Evolutionary conservation across 2,329 filamentous ascomycete species (phyloP), one percentile per base, ranked within the genome.

Genomic region (Aspergillus arachidicola): DNA sequence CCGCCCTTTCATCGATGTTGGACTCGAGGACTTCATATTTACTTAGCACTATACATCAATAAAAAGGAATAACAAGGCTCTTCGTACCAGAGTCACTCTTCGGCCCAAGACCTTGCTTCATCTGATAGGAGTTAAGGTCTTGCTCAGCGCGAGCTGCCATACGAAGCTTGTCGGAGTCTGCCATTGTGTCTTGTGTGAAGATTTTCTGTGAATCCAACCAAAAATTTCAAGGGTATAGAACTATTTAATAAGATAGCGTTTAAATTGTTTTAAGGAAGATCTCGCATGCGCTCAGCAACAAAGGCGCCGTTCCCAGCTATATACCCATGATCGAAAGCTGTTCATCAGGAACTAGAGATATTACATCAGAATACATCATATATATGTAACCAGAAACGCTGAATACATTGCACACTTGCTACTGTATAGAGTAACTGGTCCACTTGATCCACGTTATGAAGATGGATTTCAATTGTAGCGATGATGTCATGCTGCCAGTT

Each of bases 61-160:
- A 30, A 21, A 10, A 41, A 23, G 23, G 23, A 23, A n/a, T 41
- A 45, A 14, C 28, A 7, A 26, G 10, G 30, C 7, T 30, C 21
- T 41, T 68, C 72, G 21, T 76, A 82, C 79, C 73, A 23, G 78
- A 79, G 57, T 76, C 73, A 64, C 79, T 81, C 65, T 77, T 73
- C 9, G 62, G 70, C n/a, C 76, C 76, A 59, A 71, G 64, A 7
- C 78, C 76, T 59, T 78, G 76, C 66, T 80, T 81, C 26, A 75
- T 72, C 62, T 78, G 72, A 66, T 79, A 72, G 56, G 72, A 71
- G 68, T 79, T 80, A 32, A 81, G 76, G 54, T 81, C 77, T 54
- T 71, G 70, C 70, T 81, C 75, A 12, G 79, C 77, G 46, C 75
- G 63, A 62, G 68, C 64, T 28, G 78, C 74, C 50, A 72, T 54